A percentile compares a stretch with the other conserved stretches of the same genome.
These are phyloP conservation scores for Eucalyptus pauciflora DNA, from an alignment of 345 rosid genomes.

Conservation along the genomic window DNA sequence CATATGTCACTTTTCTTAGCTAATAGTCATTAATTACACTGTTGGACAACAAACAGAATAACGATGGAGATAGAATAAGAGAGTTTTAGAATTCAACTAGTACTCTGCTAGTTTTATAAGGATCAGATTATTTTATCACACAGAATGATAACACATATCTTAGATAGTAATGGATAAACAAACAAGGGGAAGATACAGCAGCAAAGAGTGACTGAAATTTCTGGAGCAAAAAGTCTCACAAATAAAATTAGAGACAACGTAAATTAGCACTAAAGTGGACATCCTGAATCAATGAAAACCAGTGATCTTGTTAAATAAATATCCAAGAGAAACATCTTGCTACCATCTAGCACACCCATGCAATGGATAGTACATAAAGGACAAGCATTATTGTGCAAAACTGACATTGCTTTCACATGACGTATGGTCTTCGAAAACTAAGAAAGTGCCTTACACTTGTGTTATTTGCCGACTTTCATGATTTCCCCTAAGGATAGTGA, in stretches of 20 bases:
- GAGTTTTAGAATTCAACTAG: background rate
- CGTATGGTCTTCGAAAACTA: background rate
- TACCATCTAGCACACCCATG: background rate
- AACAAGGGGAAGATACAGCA: background rate
- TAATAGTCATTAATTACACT: background rate
- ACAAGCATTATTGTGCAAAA: background rate
- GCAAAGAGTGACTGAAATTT: background rate
- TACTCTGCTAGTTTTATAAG: background rate
- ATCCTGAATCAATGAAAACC: background rate
- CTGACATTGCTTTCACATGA: background rate
- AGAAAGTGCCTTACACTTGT: slow-evolving; percentile 72
- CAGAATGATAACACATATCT: background rate
- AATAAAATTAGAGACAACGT: background rate
- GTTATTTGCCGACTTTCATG: slow-evolving; percentile 99
- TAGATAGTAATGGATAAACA: background rate
- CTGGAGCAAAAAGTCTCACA: background rate
- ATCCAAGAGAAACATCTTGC: background rate
- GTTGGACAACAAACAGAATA: background rate
- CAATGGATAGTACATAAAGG: background rate
- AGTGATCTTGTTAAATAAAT: background rate
- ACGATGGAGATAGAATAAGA: background rate
- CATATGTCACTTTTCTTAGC: background rate
- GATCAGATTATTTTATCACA: background rate
- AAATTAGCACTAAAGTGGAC: background rate
- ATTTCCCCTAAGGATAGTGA: slow-evolving; percentile 90